Evolutionary conservation across 768 basidiomycete species (phyloP).

Genomic region (Auriscalpium orientale): DNA sequence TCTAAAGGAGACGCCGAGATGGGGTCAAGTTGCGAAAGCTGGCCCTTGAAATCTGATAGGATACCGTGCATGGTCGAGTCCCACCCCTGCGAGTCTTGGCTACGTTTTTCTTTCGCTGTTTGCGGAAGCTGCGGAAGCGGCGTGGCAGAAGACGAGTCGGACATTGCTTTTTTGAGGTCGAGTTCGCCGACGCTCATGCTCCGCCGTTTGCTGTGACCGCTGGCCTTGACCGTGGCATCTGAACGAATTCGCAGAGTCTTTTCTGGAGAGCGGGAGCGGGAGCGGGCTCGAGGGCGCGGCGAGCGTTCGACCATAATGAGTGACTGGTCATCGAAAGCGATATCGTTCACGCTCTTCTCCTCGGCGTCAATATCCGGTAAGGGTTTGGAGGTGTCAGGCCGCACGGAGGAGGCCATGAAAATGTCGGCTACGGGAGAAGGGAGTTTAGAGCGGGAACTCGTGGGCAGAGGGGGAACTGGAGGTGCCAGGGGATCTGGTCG

Average conservation of each 20-base stretch:
- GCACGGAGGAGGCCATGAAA: slow-evolving; percentile 29
- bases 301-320: slow-evolving; percentile 47
- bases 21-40: slow-evolving; percentile 56
- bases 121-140: slow-evolving; percentile 32
- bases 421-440: slow-evolving; percentile 43
- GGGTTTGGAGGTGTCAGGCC: slow-evolving; percentile 45
- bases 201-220: slow-evolving; percentile 16
- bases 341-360: slow-evolving; percentile 31
- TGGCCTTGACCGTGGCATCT: not conserved
- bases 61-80: slow-evolving; percentile 51
- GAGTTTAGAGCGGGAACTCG: not conserved
- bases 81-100: slow-evolving; percentile 28
- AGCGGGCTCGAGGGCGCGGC: slow-evolving; percentile 9
- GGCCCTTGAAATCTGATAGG: slow-evolving; percentile 66
- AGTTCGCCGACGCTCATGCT: slow-evolving; percentile 26
- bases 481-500: slow-evolving; percentile 13
- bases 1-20: slow-evolving; percentile 44
- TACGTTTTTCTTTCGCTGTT: slow-evolving; percentile 30
- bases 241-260: slow-evolving; percentile 15
- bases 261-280: slow-evolving; percentile 19
- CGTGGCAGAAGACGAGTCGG: slow-evolving; percentile 29
- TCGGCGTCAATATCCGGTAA: slow-evolving; percentile 48
- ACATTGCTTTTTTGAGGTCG: slow-evolving; percentile 31
- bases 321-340: slow-evolving; percentile 42
- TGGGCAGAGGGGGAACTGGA: slow-evolving; percentile 15